A percentile compares a stretch with the other conserved stretches of the same genome.
Evolutionary conservation across 495 filamentous ascomycete genomes (phyloP).

Genomic region (Pseudevernia furfuracea): DNA sequence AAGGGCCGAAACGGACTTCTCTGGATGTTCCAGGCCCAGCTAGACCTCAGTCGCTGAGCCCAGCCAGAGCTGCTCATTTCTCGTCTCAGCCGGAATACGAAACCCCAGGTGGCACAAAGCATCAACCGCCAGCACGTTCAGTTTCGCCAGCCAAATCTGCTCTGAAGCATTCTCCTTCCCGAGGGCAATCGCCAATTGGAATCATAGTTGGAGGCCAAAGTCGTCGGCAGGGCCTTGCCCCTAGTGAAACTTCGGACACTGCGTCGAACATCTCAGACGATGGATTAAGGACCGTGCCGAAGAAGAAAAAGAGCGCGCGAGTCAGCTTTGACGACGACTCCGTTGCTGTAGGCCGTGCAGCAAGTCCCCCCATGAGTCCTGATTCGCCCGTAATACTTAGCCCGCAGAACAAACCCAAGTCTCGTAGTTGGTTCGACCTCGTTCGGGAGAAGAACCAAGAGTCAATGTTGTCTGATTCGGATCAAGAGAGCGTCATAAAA

Average conservation of each 20-base stretch:
- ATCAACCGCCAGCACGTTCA: conserved; percentile 72
- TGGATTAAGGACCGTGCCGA: conserved; percentile 31
- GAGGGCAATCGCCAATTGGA: conserved; percentile 42
- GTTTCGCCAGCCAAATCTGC: conserved; percentile 83
- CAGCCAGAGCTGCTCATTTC: conserved; percentile 67
- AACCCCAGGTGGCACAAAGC: conserved; percentile 42
- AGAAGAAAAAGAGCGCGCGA: conserved; percentile 60
- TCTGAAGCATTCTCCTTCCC: conserved; percentile 59
- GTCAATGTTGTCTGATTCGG: conserved; percentile 40
- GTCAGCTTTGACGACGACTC: conserved; percentile 83
- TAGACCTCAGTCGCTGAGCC: conserved; percentile 48
- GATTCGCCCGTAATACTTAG: conserved; percentile 44
- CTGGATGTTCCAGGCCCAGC: conserved; percentile 18
- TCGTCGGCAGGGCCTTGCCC: conserved; percentile 32
- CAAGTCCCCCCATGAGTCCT: conserved; percentile 42
- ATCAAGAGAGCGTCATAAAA: conserved; percentile 59
- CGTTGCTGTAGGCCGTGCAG: conserved; percentile 53
- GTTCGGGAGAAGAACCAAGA: conserved; percentile 36
- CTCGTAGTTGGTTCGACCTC: conserved; percentile 15
- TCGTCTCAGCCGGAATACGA: conserved; percentile 50
- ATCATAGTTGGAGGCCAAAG: conserved; percentile 12
- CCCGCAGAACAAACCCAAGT: conserved; percentile 36
- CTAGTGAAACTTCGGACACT: conserved; percentile 54
- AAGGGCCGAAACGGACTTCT: conserved; percentile 20
- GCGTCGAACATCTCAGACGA: conserved; percentile 57